Evolutionary conservation across 2,329 filamentous ascomycete genomes (phyloP), one percentile per base, ranked within the genome.

Genomic region (Diplocarpon mali): DNA sequence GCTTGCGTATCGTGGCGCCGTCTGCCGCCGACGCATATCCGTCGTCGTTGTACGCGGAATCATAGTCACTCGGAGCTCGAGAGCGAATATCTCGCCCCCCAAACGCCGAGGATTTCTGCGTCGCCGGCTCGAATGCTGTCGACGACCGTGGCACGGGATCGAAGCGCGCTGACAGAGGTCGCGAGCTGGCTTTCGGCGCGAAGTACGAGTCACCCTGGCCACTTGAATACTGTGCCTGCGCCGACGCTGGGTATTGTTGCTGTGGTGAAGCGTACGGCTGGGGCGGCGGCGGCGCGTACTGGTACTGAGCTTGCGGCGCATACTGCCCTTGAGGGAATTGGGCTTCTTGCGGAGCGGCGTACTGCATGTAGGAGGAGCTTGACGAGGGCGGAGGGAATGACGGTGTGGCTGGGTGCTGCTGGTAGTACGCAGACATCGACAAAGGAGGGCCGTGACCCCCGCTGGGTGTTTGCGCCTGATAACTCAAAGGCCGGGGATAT

Each of bases 11-110:
- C 1, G 40, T 42, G 11, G 47, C 45, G 6, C 42, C 44, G n/a
- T 57, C 54, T 3, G 53, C 31, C 3, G 48, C 50, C 8, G 56
- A 60, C 10, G 45, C 36, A 42, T 60, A 58, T 2, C 47, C 51
- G 39, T 58, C 57, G 15, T 58, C 54, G 34, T 53, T 44, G 32
- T 53, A 52, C 5, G 40, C 35, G 5, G 34, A 41, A 13, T 48
- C 39, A 13, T 50, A 49, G 20, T 35, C 42, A 11, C 42, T 42
- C 20, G 29, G 17, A 17, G 27, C 29, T 32, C 40, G 24, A 28
- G 27, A 43, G 27, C 38, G 38, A 14, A 30, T 38, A 28, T 52
- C 50, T 46, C 51, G 41, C n/a, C 29, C 24, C 35, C 48, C 51
- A 40, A 47, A 53, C 7, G 51, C 53, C 11, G 54, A 56, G 0